Conservation (phyloP, 495 filamentous ascomycete species). For the Xeromyces bisporus region DNA sequence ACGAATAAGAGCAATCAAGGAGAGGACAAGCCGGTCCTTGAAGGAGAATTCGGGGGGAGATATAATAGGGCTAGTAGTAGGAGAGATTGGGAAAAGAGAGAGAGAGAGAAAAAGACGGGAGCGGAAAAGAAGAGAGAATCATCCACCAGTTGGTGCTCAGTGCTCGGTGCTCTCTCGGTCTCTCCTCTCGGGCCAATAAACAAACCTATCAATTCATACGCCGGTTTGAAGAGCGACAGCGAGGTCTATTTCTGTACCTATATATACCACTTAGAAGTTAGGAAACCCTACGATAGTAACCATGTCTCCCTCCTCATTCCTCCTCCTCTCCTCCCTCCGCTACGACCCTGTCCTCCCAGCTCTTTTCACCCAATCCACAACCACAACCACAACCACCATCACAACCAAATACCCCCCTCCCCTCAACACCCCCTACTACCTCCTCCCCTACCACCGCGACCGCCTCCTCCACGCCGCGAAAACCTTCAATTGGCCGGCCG, state of each 20-base stretch:
- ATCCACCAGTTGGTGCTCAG: too few species aligned
- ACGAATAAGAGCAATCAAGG: not conserved
- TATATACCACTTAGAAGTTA: too few species aligned
- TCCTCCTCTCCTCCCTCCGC: constrained; percentile 55
- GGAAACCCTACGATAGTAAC: too few species aligned
- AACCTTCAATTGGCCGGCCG: constrained; percentile 44
- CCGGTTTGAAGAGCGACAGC: too few species aligned
- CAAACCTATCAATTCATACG: too few species aligned
- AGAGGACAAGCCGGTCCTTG: constrained; percentile 8
- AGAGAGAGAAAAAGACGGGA: too few species aligned
- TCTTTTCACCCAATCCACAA: constrained; percentile 14
- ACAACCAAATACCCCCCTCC: constrained; percentile 25
- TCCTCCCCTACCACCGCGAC: constrained; percentile 66
- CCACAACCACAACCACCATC: constrained; percentile 22
- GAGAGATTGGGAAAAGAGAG: too few species aligned
- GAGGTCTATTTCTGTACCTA: too few species aligned
- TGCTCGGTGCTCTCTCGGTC: too few species aligned
- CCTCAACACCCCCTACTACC: constrained; percentile 55
- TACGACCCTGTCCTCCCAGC: constrained; percentile 50
- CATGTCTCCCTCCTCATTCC: constrained; percentile 22
- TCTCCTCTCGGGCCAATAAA: too few species aligned
- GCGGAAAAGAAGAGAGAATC: too few species aligned
- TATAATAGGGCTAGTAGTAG: too few species aligned
- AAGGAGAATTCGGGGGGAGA: constrained; percentile 7
- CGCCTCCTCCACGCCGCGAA: constrained; percentile 60